Percentiles rank a stretch among this genome's conserved stretches.
Conservation (phyloP, 1,284 basidiomycete species). For the Irpex sp. region DNA sequence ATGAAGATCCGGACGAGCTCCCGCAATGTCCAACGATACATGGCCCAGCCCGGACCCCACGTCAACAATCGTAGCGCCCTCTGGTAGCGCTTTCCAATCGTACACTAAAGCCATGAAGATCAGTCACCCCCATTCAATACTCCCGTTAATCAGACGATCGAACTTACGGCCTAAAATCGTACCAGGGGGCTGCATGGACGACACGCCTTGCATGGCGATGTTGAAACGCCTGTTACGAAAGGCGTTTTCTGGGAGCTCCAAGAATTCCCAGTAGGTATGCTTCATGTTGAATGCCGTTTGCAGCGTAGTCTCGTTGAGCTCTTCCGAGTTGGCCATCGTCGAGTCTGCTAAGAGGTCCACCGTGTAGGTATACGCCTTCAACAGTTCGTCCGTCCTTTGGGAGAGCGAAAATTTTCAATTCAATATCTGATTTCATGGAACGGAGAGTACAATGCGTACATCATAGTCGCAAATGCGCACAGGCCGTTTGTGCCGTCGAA, state of each 20-base stretch:
- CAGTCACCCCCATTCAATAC: too few relatives aligned
- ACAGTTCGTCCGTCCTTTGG: constrained; percentile 1
- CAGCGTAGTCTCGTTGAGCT: constrained; percentile 6
- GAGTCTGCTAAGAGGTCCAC: constrained; percentile 10
- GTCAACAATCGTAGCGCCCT: constrained; percentile 11
- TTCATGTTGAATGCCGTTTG: constrained; percentile 2
- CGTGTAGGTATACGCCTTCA: constrained; percentile 3
- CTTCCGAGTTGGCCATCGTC: constrained; percentile 11
- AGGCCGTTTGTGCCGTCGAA: constrained; percentile 23
- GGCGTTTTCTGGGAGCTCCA: constrained; percentile 1
- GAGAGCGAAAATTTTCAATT: background rate
- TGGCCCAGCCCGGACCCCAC: constrained; percentile 15
- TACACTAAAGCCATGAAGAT: constrained; percentile 10
- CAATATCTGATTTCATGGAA: too few relatives aligned
- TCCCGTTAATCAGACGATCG: background rate
- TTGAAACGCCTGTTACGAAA: background rate
- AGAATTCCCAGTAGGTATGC: constrained; percentile 1
- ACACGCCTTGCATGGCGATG: constrained; percentile 2
- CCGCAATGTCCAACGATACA: constrained; percentile 7
- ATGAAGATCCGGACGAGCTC: constrained; percentile 4
- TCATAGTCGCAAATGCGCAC: constrained; percentile 10
- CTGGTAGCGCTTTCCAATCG: constrained; percentile 10
- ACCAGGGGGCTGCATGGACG: constrained; percentile 11
- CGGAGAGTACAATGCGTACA: background rate
- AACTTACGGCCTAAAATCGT: constrained; percentile 26